Percentiles rank a stretch among this genome's conserved stretches.
These are phyloP conservation scores for Diphasiastrum complanatum DNA, from an alignment of 83 land plant species.

Conservation along the genomic window DNA sequence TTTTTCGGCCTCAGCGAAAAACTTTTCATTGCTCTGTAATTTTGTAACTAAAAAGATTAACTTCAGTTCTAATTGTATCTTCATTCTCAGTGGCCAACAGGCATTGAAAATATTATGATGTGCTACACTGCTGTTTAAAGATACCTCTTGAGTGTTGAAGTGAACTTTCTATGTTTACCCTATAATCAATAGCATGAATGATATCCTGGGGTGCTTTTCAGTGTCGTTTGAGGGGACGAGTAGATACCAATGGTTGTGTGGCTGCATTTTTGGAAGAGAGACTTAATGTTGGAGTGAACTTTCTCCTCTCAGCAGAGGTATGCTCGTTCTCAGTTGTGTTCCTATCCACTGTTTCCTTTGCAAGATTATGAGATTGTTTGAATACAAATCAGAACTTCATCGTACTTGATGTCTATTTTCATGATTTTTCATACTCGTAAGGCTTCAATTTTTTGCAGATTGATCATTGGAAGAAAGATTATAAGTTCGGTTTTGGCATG, in stretches of 20 bases:
- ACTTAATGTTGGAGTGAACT: slow-evolving; percentile 89
- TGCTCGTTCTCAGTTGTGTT: too few species aligned
- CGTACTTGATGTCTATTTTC: neutral
- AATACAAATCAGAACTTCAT: neutral
- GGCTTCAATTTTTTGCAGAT: slow-evolving; percentile 9
- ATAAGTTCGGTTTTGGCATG: slow-evolving; percentile 27
- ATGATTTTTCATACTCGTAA: neutral
- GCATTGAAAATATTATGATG: too few species aligned
- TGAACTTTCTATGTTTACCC: neutral
- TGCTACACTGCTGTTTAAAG: neutral
- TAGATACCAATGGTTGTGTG: slow-evolving; percentile 85
- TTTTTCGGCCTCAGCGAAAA: too few species aligned
- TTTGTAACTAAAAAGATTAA: too few species aligned
- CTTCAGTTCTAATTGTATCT: too few species aligned
- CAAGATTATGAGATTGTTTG: neutral
- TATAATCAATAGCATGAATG: neutral
- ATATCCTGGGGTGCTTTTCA: slow-evolving; percentile 14
- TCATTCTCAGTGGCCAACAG: too few species aligned
- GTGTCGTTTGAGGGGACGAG: slow-evolving; percentile 92
- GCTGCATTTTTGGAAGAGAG: slow-evolving; percentile 89
- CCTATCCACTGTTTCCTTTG: neutral
- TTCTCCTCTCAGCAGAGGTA: slow-evolving; percentile 97
- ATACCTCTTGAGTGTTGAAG: neutral
- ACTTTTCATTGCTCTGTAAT: too few species aligned
- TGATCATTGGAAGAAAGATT: slow-evolving; percentile 27